A percentile compares a stretch with the other conserved stretches of the same genome.
Evolutionary conservation across 495 filamentous ascomycete species (phyloP).

Genomic region (Neurospora sublineolata): DNA sequence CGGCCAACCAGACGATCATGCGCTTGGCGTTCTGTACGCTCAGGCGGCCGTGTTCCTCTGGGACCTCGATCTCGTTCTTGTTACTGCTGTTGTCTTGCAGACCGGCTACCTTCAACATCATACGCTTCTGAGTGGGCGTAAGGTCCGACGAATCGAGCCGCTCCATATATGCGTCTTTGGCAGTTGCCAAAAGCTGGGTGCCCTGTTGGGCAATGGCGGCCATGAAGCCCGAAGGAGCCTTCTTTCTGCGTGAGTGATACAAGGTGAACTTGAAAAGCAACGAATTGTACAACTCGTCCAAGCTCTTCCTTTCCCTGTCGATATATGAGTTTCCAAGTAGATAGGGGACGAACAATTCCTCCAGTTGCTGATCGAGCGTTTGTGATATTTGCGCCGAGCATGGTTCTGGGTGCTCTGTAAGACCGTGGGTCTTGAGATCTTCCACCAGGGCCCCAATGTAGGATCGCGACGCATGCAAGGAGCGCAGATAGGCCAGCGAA

Average conservation of each 20-base stretch:
- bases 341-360: constrained; percentile 93
- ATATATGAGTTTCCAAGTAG: constrained; percentile 91
- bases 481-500: constrained; percentile 81
- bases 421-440: constrained; percentile 83
- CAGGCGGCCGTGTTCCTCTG: constrained; percentile 75
- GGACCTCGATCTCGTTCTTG: constrained; percentile 73
- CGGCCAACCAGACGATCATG: constrained; percentile 96
- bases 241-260: constrained; percentile 77
- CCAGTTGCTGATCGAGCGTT: constrained; percentile 86
- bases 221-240: constrained; percentile 78
- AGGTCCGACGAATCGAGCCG: constrained; percentile 77
- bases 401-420: constrained; percentile 89
- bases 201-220: constrained; percentile 77
- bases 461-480: constrained; percentile 74
- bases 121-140: constrained; percentile 68
- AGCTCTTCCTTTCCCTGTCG: constrained; percentile 76
- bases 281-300: constrained; percentile 89
- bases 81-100: constrained; percentile 43
- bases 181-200: constrained; percentile 68
- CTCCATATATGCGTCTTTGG: constrained; percentile 74
- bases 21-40: constrained; percentile 79
- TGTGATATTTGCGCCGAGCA: constrained; percentile 78
- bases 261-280: constrained; percentile 90
- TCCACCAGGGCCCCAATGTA: constrained; percentile 81
- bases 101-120: constrained; percentile 76